phyloP scores from a whole-genome alignment of 1,139 yeast genomes.

The Saccharomyces uvarum region DNA sequence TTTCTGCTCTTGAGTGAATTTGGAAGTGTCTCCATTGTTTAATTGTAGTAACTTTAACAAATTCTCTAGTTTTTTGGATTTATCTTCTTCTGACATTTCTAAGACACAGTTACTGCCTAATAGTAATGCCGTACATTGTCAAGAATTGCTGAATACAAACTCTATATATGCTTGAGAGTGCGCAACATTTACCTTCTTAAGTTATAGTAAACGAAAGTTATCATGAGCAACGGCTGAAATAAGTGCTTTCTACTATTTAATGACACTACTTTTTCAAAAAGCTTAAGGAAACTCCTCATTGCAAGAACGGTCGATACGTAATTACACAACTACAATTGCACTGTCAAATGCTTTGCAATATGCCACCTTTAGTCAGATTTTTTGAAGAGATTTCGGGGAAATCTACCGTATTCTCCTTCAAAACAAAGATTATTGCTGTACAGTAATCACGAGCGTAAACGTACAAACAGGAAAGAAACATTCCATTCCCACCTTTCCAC shows the following conservation, averaged over 20 bases:
- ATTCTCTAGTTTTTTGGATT: slow-evolving; percentile 19
- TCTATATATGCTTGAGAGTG: background rate
- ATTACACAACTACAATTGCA: background rate
- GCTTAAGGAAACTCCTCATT: too few species aligned
- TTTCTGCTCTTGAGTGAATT: slow-evolving; percentile 47
- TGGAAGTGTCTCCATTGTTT: slow-evolving; percentile 38
- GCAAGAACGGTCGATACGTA: background rate
- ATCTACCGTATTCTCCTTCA: too few species aligned
- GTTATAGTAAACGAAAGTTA: background rate
- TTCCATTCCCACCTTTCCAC: too few species aligned
- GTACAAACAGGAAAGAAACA: too few species aligned
- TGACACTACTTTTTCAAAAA: background rate
- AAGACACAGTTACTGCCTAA: background rate
- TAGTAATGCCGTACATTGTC: background rate
- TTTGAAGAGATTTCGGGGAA: background rate
- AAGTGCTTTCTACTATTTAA: background rate
- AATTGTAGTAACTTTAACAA: slow-evolving; percentile 36
- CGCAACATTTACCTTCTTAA: background rate
- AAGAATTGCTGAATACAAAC: background rate
- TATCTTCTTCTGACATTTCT: slow-evolving; percentile 6
- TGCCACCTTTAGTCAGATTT: background rate
- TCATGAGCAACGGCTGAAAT: slow-evolving; percentile 1
- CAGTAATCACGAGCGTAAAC: too few species aligned
- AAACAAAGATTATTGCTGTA: too few species aligned
- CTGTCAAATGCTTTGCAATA: background rate